Evolutionary conservation across 352 stramenopile genomes (phyloP).

Genomic region (Albugo candida): DNA sequence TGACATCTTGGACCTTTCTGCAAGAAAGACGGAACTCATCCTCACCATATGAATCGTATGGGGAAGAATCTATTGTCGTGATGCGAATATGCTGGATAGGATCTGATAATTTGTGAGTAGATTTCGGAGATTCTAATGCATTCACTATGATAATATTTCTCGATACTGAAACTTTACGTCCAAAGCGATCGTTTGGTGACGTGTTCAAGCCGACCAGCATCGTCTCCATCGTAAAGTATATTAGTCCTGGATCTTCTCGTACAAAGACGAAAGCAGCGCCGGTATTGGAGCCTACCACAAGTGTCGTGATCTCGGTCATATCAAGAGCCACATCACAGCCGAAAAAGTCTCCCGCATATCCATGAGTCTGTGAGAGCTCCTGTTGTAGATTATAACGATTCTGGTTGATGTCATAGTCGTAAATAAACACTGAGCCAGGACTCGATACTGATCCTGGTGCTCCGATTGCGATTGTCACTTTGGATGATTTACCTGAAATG

Average conservation of each 20-base stretch:
- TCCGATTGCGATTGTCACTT: conserved; percentile 34
- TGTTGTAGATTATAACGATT: conserved; percentile 44
- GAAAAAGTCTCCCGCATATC: conserved; percentile 29
- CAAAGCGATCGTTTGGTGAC: conserved; percentile 40
- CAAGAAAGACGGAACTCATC: no score
- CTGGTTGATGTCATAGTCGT: conserved; percentile 39
- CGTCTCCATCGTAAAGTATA: conserved; percentile 59
- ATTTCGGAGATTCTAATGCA: conserved; percentile 19
- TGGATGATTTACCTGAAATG: conserved; percentile 23
- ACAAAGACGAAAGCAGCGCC: conserved; percentile 34
- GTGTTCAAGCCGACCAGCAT: conserved; percentile 44
- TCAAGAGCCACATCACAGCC: conserved; percentile 46
- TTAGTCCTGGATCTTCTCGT: conserved; percentile 22
- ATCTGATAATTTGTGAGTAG: no score
- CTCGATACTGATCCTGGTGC: conserved; percentile 35
- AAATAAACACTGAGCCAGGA: conserved; percentile 55
- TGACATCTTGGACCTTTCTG: neutral
- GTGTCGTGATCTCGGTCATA: conserved; percentile 43
- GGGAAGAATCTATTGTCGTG: no score
- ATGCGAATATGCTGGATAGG: no score
- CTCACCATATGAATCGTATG: no score
- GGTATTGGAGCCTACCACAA: conserved; percentile 45
- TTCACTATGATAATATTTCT: conserved; percentile 54
- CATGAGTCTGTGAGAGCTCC: conserved; percentile 12
- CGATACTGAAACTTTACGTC: conserved; percentile 37